phyloP scores from a whole-genome alignment of 371 early-diverging fungal genomes.

The Sporodiniella umbellata region DNA sequence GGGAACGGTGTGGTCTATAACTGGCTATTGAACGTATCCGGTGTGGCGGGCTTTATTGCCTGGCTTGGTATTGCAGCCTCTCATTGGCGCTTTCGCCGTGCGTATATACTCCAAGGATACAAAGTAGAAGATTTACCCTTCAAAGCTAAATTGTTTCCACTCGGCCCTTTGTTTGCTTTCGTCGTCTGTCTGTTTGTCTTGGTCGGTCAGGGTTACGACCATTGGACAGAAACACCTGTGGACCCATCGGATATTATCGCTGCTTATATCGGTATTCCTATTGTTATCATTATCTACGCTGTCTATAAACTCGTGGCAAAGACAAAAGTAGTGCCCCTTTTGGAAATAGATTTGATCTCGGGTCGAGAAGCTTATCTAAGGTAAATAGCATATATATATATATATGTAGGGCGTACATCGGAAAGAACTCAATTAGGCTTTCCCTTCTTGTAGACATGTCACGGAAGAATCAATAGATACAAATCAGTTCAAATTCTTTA shows the following conservation, averaged over 20 bases:
- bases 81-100: constrained; percentile 78
- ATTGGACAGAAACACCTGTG: constrained; percentile 21
- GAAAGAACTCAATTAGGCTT: background rate
- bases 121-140: constrained; percentile 65
- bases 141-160: constrained; percentile 62
- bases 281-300: constrained; percentile 29
- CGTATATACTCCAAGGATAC: constrained; percentile 66
- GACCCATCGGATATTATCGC: constrained; percentile 22
- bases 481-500: constrained; percentile 10
- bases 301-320: constrained; percentile 49
- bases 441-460: too few relatives aligned
- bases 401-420: background rate
- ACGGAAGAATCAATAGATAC: background rate
- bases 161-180: constrained; percentile 61
- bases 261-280: constrained; percentile 29
- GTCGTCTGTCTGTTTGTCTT: constrained; percentile 50
- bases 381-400: background rate
- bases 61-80: constrained; percentile 71
- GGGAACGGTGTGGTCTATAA: constrained; percentile 37
- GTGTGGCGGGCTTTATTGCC: constrained; percentile 71
- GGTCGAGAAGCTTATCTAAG: constrained; percentile 15
- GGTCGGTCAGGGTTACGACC: constrained; percentile 56
- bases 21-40: constrained; percentile 57
- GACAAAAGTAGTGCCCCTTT: constrained; percentile 48
- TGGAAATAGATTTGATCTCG: constrained; percentile 53